These are phyloP conservation scores for Silene noctiflora DNA, from an alignment of 179 eudicot genomes.

Conservation along the genomic window DNA sequence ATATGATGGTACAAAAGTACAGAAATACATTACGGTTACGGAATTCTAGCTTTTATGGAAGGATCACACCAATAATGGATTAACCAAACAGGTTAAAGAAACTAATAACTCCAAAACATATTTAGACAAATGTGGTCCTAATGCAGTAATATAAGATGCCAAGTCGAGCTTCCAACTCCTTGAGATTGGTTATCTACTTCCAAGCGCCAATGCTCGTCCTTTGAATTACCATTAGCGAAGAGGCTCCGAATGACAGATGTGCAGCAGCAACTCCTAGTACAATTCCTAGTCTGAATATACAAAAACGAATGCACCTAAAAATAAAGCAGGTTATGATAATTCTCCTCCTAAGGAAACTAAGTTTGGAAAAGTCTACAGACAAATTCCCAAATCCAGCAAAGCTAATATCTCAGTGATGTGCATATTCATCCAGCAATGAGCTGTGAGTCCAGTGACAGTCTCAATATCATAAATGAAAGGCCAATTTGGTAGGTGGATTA, in stretches of 20 bases:
- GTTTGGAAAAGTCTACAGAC: background rate
- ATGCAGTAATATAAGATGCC: background rate
- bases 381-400: constrained; percentile 2
- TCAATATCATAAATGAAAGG: constrained; percentile 14
- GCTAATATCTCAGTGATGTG: background rate
- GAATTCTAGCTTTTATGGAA: background rate
- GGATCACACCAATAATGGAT: background rate
- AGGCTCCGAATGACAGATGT: background rate
- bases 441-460: constrained; percentile 11
- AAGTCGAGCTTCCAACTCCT: no score
- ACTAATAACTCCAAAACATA: no score
- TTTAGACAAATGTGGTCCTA: background rate
- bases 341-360: background rate
- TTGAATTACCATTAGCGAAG: background rate
- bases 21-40: background rate
- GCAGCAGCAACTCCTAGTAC: background rate
- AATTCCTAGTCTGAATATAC: background rate
- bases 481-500: background rate
- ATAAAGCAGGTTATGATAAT: background rate
- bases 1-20: background rate
- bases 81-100: background rate
- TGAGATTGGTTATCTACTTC: background rate
- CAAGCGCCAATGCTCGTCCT: background rate
- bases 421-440: constrained; percentile 14
- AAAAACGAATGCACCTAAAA: background rate